Evolutionary conservation across 495 filamentous ascomycete genomes (phyloP), one percentile per base, ranked within the genome.

Genomic region (Tuber magnatum): DNA sequence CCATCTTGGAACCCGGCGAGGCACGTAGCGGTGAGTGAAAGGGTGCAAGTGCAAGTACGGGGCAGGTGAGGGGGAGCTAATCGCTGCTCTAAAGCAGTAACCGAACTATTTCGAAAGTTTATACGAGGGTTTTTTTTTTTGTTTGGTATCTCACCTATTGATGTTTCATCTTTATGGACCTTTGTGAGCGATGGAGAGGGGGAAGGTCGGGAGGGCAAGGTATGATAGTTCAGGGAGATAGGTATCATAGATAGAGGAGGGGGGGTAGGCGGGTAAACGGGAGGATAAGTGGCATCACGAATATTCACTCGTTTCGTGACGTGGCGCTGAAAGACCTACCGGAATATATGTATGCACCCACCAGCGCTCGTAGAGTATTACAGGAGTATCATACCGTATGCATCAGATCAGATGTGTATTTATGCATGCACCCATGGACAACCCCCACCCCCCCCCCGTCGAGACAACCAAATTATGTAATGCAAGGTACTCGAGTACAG

Each of bases 241-340:
- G 71, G 68, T 68, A 42, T 35, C 38, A 65, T 61, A 22, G 51
- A 74, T 32, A 74, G 16, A 16, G 35, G 40, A 65, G 10, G 28
- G 3, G 16, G 3, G 2, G 5, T 20, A 20, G 43, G 46, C 42
- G 9, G 46, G 22, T n/a, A 65, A 1, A n/a, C n/a, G n/a, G n/a
- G n/a, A n/a, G n/a, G n/a, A 28, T 4, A 35, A 14, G 28, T 20
- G 28, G 14, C 35, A 12, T 65, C 56, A 65, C 6, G 28, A 35
- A 65, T 7, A 65, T 65, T 65, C 56, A 65, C 56, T 65, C 56
- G 56, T 35, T 65, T 18, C 56, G 56, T 65, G 56, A 65, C 56
- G 56, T 65, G 56, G 56, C 56, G 10, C 56, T 16, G 56, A 28
- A 32, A 65, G 28, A 35, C 2, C 28, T 20, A 65, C 39, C 2